Percentiles rank a stretch among this genome's conserved stretches.
Evolutionary conservation across 2,329 filamentous ascomycete species (phyloP).

Genomic region (Fusarium armeniacum): DNA sequence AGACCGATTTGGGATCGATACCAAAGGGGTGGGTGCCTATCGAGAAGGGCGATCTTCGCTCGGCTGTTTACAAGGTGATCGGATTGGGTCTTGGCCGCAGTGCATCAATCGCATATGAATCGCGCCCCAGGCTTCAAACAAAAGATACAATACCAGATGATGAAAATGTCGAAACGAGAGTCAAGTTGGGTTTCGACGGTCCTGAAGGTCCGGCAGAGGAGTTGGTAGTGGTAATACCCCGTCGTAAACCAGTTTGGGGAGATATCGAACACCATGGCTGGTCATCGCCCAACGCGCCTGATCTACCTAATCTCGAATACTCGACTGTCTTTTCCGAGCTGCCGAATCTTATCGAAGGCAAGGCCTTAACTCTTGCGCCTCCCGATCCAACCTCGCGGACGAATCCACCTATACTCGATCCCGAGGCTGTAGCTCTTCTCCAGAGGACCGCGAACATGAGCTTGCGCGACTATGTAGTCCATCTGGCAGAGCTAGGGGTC

Average conservation of each 20-base stretch:
- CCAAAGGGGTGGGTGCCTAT: slow-evolving; percentile 89
- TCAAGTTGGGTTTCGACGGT: slow-evolving; percentile 51
- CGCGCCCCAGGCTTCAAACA: slow-evolving; percentile 52
- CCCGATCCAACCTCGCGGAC: slow-evolving; percentile 59
- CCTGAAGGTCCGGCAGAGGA: slow-evolving; percentile 56
- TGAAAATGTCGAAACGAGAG: slow-evolving; percentile 38
- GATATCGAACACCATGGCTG: slow-evolving; percentile 89
- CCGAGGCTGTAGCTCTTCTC: slow-evolving; percentile 77
- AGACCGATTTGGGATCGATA: slow-evolving; percentile 82
- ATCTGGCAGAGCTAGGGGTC: slow-evolving; percentile 77
- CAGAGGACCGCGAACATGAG: slow-evolving; percentile 79
- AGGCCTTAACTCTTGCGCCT: slow-evolving; percentile 87
- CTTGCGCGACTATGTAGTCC: slow-evolving; percentile 82
- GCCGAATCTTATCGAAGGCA: slow-evolving; percentile 90
- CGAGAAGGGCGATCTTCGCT: slow-evolving; percentile 85
- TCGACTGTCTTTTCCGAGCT: slow-evolving; percentile 84
- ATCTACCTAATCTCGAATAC: slow-evolving; percentile 87
- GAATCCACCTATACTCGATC: slow-evolving; percentile 68
- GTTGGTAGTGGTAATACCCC: slow-evolving; percentile 63
- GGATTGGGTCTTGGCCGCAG: slow-evolving; percentile 79
- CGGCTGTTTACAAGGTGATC: slow-evolving; percentile 82
- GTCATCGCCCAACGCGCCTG: slow-evolving; percentile 82
- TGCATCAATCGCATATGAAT: slow-evolving; percentile 83
- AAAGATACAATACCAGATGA: slow-evolving; percentile 36
- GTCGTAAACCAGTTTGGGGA: slow-evolving; percentile 77